Evolutionary conservation across 495 filamentous ascomycete species (phyloP), one percentile per base, ranked within the genome.

Genomic region (Aspergillus baeticus): DNA sequence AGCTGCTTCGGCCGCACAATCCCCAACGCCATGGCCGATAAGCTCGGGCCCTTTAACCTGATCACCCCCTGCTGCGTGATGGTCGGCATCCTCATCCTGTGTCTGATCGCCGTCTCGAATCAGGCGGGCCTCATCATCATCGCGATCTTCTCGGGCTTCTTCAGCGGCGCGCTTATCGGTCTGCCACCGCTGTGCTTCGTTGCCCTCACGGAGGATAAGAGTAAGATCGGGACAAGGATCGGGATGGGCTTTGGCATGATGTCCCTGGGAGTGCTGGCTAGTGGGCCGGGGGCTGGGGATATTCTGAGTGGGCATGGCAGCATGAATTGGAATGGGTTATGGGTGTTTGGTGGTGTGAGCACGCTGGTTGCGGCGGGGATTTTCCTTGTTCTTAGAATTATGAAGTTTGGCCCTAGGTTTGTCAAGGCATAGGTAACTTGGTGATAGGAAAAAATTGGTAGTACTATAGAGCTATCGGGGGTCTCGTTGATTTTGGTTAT

Each of bases 11-110:
- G 90, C 7, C 83, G 89, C 29, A 89, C 87, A 38, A 59, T 89
- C 7, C 88, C 88, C 1, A 85, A 84, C n/a, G 80, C 82, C 57
- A 42, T 87, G 14, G 89, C 84, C 39, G 90, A 94, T 66, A 83
- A 79, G 54, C 23, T 88, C 35, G 90, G 90, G 0, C 82, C 86
- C 20, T 91, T 83, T 70, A 92, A 92, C 66, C 71, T 82, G 8
- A 86, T 90, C 76, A 77, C 88, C n/a, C 45, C 83, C 37, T 86
- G 85, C 63, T 76, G 80, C 5, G 73, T 68, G 36, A 69, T 84
- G 55, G 82, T 84, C 1, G 79, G 74, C 8, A 77, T 90, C 33
- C 70, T 90, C 23, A 80, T 84, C 1, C 76, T 91, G 1, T 85
- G 81, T 14, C 70, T 91, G 0, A 22, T 91, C 84, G 85, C 72